Conservation (phyloP, 2,329 filamentous ascomycete species). For the Teratosphaeria gauchensis region DNA sequence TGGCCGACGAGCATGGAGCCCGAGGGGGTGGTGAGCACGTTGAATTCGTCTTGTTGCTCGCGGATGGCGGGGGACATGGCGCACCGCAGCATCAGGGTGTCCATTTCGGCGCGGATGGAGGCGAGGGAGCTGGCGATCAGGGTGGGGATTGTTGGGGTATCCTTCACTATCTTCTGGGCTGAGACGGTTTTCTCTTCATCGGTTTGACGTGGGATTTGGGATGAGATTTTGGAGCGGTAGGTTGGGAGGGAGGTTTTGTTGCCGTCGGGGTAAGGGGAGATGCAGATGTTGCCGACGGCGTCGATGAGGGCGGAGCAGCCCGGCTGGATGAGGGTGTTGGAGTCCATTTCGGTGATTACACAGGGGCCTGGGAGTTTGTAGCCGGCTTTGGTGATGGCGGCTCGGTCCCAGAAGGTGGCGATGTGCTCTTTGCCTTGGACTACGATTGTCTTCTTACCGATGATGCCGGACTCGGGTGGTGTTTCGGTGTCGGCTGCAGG, state of each 20-base stretch:
- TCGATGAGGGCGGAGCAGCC: constrained; percentile 16
- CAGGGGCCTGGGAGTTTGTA: constrained; percentile 16
- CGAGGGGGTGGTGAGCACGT: constrained; percentile 17
- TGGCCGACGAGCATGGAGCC: constrained; percentile 19
- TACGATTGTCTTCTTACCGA: constrained; percentile 17
- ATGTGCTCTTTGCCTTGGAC: constrained; percentile 15
- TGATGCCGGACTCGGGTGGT: constrained; percentile 13
- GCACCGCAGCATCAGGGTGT: constrained; percentile 19
- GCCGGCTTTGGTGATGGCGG: constrained; percentile 14
- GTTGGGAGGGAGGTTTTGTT: constrained; percentile 18
- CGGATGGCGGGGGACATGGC: constrained; percentile 20
- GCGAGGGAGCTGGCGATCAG: constrained; percentile 16
- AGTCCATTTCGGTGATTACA: constrained; percentile 18
- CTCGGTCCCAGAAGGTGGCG: constrained; percentile 15
- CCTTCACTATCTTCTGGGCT: constrained; percentile 15
- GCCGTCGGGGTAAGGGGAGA: constrained; percentile 15
- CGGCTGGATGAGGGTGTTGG: constrained; percentile 17
- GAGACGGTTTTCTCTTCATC: constrained; percentile 14
- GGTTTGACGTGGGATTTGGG: no score
- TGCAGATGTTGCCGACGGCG: constrained; percentile 18
- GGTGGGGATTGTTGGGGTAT: constrained; percentile 17
- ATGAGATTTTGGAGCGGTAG: constrained; percentile 14
- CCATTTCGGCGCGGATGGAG: constrained; percentile 18
- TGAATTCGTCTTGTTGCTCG: constrained; percentile 21
- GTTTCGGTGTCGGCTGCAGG: constrained; percentile 9